Conservation (phyloP, 306 rosid species). For the Echinosophora koreensis region DNA sequence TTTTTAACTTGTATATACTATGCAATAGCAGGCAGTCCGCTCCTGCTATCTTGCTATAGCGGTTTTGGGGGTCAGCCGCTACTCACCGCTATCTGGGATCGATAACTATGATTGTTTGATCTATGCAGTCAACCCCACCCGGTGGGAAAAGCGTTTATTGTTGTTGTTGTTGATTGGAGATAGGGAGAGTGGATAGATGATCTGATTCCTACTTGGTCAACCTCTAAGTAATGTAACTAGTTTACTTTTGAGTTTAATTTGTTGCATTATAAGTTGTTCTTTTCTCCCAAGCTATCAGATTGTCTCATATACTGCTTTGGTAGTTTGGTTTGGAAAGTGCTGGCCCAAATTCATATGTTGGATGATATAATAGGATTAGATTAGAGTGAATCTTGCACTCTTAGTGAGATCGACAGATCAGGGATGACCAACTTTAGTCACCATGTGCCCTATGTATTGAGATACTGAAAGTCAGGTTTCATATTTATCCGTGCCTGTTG, state of each 20-base stretch:
- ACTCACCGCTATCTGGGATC: too few species aligned
- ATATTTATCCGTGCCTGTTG: neutral
- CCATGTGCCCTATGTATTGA: neutral
- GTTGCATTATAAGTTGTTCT: conserved; percentile 29
- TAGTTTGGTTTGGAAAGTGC: conserved; percentile 5
- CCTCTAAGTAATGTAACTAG: neutral
- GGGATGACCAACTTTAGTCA: neutral
- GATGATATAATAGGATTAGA: conserved; percentile 25
- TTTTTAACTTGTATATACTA: too few species aligned
- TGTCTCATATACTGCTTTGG: neutral
- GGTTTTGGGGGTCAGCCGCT: too few species aligned
- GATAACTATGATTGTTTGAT: neutral
- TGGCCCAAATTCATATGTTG: neutral
- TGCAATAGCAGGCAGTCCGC: too few species aligned
- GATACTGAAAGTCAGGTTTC: conserved; percentile 15
- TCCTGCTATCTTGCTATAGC: too few species aligned
- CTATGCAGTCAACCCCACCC: neutral
- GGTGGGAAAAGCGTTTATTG: too few species aligned
- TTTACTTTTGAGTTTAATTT: conserved; percentile 19
- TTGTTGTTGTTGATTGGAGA: neutral
- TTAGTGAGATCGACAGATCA: neutral
- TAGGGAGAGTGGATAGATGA: neutral
- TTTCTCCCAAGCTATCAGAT: neutral
- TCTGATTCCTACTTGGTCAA: conserved; percentile 7
- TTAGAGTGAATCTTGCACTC: conserved; percentile 23